A percentile compares a stretch with the other conserved stretches of the same genome.
phyloP scores from a whole-genome alignment of 2,329 filamentous ascomycete genomes.

The Helotiales sp. region DNA sequence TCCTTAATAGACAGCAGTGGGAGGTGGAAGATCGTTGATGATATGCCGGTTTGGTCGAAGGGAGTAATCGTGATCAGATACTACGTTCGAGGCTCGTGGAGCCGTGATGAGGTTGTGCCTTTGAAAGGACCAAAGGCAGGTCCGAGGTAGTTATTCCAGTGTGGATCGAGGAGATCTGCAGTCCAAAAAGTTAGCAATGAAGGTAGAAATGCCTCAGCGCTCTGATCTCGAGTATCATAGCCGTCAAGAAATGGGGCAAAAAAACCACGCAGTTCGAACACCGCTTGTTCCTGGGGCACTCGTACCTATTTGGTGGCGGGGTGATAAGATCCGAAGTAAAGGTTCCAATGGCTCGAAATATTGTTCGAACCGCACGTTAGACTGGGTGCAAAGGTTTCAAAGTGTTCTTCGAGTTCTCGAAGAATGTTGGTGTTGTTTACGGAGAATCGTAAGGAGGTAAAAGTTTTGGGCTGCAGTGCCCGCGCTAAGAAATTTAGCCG shows the following conservation, averaged over 20 bases:
- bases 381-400: neutral
- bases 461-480: neutral
- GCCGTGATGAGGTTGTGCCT: constrained; percentile 62
- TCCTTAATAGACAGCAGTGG: constrained; percentile 49
- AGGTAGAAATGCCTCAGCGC: neutral
- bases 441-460: neutral
- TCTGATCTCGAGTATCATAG: neutral
- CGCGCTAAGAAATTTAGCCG: constrained; percentile 1
- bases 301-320: neutral
- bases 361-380: neutral
- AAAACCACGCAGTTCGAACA: neutral
- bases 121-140: constrained; percentile 68
- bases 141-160: constrained; percentile 11
- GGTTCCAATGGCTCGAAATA: neutral
- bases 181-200: constrained; percentile 1
- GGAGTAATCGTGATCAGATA: constrained; percentile 71
- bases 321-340: neutral
- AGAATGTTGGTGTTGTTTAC: neutral
- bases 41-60: constrained; percentile 64
- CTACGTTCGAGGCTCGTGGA: constrained; percentile 59
- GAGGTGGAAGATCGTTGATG: constrained; percentile 65
- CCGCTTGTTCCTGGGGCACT: neutral
- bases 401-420: neutral
- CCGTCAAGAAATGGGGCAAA: neutral
- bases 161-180: constrained; percentile 19